Conservation (phyloP, 176 grass and related monocot species). For the Aegilops speltoides region DNA sequence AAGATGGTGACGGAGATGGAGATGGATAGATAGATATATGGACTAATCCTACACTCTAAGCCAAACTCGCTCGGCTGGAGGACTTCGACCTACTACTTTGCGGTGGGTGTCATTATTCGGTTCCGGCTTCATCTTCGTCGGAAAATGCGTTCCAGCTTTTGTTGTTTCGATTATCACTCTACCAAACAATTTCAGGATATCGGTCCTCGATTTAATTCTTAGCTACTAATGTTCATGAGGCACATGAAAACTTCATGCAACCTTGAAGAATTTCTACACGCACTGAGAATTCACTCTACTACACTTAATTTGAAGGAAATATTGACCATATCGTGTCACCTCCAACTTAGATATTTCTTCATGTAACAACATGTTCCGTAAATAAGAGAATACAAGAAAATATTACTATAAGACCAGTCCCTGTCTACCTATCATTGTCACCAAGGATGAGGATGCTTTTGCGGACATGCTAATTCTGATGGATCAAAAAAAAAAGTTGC, state of each 20-base stretch:
- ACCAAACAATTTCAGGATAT: neutral
- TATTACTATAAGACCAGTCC: neutral
- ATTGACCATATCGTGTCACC: neutral
- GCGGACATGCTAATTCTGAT: neutral
- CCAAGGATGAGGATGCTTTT: neutral
- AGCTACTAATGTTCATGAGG: neutral
- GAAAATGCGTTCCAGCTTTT: neutral
- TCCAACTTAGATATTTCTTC: neutral
- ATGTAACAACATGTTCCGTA: neutral
- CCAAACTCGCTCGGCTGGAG: neutral
- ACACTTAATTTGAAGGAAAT: neutral
- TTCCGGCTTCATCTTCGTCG: neutral
- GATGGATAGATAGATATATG: neutral
- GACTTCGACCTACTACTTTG: neutral
- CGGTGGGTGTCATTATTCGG: neutral
- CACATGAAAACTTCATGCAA: neutral
- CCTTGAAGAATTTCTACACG: neutral
- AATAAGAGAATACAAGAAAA: neutral
- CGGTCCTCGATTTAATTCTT: neutral
- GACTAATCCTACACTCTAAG: neutral
- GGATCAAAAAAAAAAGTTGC: neutral
- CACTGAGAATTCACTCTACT: too few relatives aligned
- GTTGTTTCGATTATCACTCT: neutral
- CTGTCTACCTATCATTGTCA: neutral
- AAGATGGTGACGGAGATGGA: neutral